A percentile compares a stretch with the other conserved stretches of the same genome.
Conservation (phyloP, 352 stramenopile genomes). For the Pythium sukuiense region DNA sequence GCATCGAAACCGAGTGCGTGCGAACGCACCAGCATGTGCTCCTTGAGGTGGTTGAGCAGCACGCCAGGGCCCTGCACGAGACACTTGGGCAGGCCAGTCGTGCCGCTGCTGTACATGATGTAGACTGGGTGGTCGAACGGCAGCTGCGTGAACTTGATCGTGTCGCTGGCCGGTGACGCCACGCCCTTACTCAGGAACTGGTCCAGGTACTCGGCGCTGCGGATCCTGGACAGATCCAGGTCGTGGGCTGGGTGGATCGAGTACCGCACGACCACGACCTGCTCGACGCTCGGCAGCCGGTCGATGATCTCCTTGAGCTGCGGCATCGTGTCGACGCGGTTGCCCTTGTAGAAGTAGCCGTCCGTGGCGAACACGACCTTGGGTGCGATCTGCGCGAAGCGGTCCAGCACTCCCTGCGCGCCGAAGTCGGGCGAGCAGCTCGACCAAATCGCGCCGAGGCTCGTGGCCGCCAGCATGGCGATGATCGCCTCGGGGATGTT, state of each 20-base stretch:
- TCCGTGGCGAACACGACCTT: conserved; percentile 78
- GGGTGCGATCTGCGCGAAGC: conserved; percentile 80
- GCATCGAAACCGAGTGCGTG: too few relatives aligned
- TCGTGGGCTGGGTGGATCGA: conserved; percentile 54
- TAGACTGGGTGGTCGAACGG: conserved; percentile 88
- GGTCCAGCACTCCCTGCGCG: conserved; percentile 76
- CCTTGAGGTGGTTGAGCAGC: conserved; percentile 79
- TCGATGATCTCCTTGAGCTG: conserved; percentile 61
- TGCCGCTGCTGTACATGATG: conserved; percentile 88
- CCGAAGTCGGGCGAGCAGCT: conserved; percentile 88
- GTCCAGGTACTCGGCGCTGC: conserved; percentile 55
- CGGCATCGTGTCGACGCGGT: conserved; percentile 59
- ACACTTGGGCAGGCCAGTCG: conserved; percentile 85
- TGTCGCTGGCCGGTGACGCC: conserved; percentile 22
- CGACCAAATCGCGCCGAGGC: conserved; percentile 67
- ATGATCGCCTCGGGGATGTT: conserved; percentile 74
- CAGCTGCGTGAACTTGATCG: conserved; percentile 67
- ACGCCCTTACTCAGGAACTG: conserved; percentile 39
- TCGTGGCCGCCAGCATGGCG: conserved; percentile 73
- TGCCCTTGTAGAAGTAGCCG: conserved; percentile 80
- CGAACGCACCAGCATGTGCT: conserved; percentile 63
- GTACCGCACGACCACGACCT: conserved; percentile 67
- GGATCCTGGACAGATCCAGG: conserved; percentile 60
- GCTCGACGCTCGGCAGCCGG: conserved; percentile 60
- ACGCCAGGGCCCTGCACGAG: conserved; percentile 81